Evolutionary conservation across 257 asterid species (phyloP), one percentile per base, ranked within the genome.

Genomic region (Agastache rugosa): DNA sequence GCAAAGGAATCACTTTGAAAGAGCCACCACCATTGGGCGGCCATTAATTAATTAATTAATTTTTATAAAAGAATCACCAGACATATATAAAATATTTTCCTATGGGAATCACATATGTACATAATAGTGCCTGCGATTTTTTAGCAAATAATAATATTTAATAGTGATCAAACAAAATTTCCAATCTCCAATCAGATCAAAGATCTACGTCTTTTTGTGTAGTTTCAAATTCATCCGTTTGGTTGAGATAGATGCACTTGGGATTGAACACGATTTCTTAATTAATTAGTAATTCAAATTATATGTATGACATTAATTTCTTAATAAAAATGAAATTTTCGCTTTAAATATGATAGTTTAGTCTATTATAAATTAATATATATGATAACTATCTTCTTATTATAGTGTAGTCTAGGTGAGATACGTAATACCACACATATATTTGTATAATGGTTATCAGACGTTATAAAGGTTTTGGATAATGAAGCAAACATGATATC

Each of bases 1-100:
- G 96, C 91, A 78, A 89, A 78, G 78, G 86, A 84, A 80, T 85
- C 84, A 74, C 85, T 74, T 86, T 88, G 68, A 77, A 70, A 67
- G 80, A 65, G 27, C 79, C 88, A 80, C 75, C 75, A 63, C 60
- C 76, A 80, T 85, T 89, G 91, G 87, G 76, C 84, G 80, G 75
- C 87, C 62, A 69, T 61, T 58, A 80, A 61, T 72, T 67, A 79
- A 69, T 81, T 67, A 51, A 73, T 69, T 61, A 2, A 27, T 27
- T 60, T 16, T n/a, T n/a, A 8, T 9, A 31, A 9, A 35, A 62
- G 70, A 61, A 47, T 73, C 77, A 61, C 61, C 76, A 60, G 11
- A 71, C 45, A 58, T 25, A 56, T 39, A n/a, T 53, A 61, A 20
- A 41, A 41, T 58, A 71, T 71, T 70, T 65, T 47, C 64, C 44